These are phyloP conservation scores for Kodamaea lidongshanica DNA, from an alignment of 805 yeast genomes.

Conservation along the genomic window DNA sequence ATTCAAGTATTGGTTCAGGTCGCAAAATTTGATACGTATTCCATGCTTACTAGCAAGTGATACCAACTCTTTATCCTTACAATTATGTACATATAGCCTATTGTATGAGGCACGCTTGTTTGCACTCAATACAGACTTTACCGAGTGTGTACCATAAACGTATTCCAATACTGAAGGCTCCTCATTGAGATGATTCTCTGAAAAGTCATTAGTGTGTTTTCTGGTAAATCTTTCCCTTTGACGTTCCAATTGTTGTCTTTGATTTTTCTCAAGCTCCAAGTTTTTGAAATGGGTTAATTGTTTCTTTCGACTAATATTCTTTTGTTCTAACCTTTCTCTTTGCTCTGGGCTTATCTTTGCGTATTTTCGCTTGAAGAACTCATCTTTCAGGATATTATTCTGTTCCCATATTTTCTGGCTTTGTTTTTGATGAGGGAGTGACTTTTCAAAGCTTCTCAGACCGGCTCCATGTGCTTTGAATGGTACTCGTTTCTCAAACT, in stretches of 20 bases:
- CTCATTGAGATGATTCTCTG: not conserved
- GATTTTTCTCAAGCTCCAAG: constrained; percentile 2
- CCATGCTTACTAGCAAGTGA: constrained; percentile 38
- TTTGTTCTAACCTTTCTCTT: constrained; percentile 24
- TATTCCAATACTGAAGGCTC: constrained; percentile 54
- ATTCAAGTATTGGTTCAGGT: constrained; percentile 50
- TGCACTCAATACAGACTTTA: constrained; percentile 59
- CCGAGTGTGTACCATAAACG: constrained; percentile 71
- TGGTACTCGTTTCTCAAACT: constrained; percentile 6
- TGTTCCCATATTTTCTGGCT: constrained; percentile 32
- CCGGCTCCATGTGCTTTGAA: constrained; percentile 10
- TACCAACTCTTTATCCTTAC: constrained; percentile 38
- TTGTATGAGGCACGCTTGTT: constrained; percentile 49
- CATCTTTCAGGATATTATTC: constrained; percentile 32
- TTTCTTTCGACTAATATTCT: constrained; percentile 18
- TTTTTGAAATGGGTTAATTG: constrained; percentile 5
- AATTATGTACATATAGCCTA: constrained; percentile 44
- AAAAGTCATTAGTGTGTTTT: not conserved
- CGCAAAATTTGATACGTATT: constrained; percentile 30
- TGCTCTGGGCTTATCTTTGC: constrained; percentile 23
- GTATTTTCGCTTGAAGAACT: constrained; percentile 33
- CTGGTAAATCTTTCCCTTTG: not conserved
- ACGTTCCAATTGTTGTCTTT: not conserved
- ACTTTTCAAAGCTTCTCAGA: constrained; percentile 19
- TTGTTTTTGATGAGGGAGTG: constrained; percentile 16